Percentiles rank a stretch among this genome's conserved stretches.
Evolutionary conservation across 208 protist species (phyloP).

Genomic region (Wallacemonas sp.): DNA sequence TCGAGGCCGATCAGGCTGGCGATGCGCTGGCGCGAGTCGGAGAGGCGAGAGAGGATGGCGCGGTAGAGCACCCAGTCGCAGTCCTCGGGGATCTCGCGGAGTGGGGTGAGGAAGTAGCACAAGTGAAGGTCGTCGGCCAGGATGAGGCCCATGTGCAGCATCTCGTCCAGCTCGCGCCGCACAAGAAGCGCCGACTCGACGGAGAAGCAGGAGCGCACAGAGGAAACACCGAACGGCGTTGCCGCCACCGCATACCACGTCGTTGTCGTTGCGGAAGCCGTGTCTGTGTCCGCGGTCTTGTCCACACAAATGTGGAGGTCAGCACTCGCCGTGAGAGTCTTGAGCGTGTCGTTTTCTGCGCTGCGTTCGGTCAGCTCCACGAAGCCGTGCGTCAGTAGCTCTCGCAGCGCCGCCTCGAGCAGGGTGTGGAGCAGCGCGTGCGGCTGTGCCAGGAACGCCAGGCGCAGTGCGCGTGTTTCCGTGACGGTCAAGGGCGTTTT

Average conservation of each 20-base stretch:
- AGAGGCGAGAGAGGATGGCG: conserved; percentile 58
- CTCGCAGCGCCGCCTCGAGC: conserved; percentile 2
- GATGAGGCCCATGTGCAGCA: conserved; percentile 74
- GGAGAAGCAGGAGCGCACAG: conserved; percentile 81
- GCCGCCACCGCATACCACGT: conserved; percentile 15
- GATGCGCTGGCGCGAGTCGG: conserved; percentile 78
- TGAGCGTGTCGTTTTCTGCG: no score
- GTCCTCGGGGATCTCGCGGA: conserved; percentile 66
- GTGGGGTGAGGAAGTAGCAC: conserved; percentile 87
- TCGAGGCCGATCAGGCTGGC: conserved; percentile 73
- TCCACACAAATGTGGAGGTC: no score
- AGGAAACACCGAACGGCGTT: conserved; percentile 76
- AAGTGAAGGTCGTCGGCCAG: conserved; percentile 90
- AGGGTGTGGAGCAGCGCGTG: neutral
- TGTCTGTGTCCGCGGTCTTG: no score
- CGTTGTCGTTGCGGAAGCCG: no score
- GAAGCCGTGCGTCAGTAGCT: conserved; percentile 7
- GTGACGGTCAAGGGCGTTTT: neutral
- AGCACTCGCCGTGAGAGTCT: no score
- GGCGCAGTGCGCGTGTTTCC: neutral
- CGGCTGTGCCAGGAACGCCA: neutral
- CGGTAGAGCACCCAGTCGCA: conserved; percentile 80
- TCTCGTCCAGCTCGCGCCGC: conserved; percentile 63
- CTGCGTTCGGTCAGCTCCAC: neutral
- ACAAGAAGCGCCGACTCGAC: conserved; percentile 79